Evolutionary conservation across 2,329 filamentous ascomycete species (phyloP).

Genomic region (Lachnellula subtilissima): DNA sequence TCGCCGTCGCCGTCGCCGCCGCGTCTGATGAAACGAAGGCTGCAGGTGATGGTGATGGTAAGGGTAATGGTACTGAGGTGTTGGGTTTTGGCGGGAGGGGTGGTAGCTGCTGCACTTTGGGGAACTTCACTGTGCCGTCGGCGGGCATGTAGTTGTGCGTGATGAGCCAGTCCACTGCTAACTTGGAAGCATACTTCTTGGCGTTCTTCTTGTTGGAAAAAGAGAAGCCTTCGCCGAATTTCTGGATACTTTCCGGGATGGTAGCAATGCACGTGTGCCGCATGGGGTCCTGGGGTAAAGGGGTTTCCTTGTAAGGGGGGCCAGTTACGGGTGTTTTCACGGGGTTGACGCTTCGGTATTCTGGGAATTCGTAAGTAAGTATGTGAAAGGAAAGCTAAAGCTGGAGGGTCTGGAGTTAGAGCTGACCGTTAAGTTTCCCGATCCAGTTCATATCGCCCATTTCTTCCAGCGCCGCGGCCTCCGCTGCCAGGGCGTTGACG

Average conservation of each 20-base stretch:
- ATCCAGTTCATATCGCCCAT: constrained; percentile 30
- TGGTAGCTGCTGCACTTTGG: constrained; percentile 11
- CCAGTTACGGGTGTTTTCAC: constrained; percentile 1
- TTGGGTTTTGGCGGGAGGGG: constrained; percentile 2
- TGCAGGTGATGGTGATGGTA: background rate
- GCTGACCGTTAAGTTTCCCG: constrained; percentile 25
- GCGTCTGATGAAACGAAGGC: background rate
- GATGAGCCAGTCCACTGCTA: constrained; percentile 30
- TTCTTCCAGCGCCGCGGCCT: constrained; percentile 15
- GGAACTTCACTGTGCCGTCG: constrained; percentile 23
- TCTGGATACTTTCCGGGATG: constrained; percentile 19
- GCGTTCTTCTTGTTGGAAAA: constrained; percentile 30
- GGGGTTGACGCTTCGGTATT: constrained; percentile 23
- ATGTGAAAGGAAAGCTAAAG: background rate
- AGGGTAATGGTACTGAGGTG: background rate
- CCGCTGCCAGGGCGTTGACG: constrained; percentile 6
- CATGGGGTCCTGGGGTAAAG: constrained; percentile 1
- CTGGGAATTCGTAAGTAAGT: constrained; percentile 12
- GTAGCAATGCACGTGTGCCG: constrained; percentile 21
- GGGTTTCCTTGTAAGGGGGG: constrained; percentile 9
- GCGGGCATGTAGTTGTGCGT: constrained; percentile 26
- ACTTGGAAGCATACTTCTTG: constrained; percentile 30
- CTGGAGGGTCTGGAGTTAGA: background rate
- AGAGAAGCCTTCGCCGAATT: constrained; percentile 16
- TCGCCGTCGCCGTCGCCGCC: background rate